Conservation (phyloP, 2,329 filamentous ascomycete genomes). For the Arthroderma uncinatum region DNA sequence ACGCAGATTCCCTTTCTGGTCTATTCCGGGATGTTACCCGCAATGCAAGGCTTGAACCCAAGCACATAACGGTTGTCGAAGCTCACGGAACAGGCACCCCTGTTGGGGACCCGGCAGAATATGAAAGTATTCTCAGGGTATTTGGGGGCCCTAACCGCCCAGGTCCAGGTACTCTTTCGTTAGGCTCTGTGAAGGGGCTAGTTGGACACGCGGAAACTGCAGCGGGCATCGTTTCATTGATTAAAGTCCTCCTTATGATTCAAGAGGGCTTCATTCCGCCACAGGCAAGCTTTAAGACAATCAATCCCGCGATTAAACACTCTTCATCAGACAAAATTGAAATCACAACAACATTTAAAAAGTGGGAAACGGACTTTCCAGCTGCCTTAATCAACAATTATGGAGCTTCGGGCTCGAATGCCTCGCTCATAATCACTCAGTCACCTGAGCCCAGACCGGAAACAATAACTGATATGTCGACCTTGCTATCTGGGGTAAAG, state of each 20-base stretch:
- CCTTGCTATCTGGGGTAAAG: neutral
- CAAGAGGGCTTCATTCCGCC: slow-evolving; percentile 19
- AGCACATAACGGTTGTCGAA: slow-evolving; percentile 18
- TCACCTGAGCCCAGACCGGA: neutral
- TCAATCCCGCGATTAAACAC: slow-evolving; percentile 12
- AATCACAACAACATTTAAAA: neutral
- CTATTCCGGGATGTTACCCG: neutral
- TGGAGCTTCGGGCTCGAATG: slow-evolving; percentile 22
- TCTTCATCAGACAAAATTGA: neutral
- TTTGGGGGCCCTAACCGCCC: slow-evolving; percentile 16
- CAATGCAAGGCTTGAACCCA: slow-evolving; percentile 4
- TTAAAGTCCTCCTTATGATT: slow-evolving; percentile 26
- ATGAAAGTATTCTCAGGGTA: slow-evolving; percentile 17
- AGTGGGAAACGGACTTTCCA: slow-evolving; percentile 1
- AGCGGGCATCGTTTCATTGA: slow-evolving; percentile 24
- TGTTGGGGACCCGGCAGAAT: slow-evolving; percentile 25
- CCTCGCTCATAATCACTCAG: slow-evolving; percentile 18
- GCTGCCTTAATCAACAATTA: slow-evolving; percentile 18
- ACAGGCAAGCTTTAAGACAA: slow-evolving; percentile 20
- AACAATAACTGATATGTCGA: neutral
- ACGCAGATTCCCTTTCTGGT: neutral
- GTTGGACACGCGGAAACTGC: slow-evolving; percentile 28
- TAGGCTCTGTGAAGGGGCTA: slow-evolving; percentile 26
- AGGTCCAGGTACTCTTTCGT: slow-evolving; percentile 7
- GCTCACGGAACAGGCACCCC: slow-evolving; percentile 27